phyloP scores from a whole-genome alignment of 1,139 yeast species.

The Kodamaea arcana region DNA sequence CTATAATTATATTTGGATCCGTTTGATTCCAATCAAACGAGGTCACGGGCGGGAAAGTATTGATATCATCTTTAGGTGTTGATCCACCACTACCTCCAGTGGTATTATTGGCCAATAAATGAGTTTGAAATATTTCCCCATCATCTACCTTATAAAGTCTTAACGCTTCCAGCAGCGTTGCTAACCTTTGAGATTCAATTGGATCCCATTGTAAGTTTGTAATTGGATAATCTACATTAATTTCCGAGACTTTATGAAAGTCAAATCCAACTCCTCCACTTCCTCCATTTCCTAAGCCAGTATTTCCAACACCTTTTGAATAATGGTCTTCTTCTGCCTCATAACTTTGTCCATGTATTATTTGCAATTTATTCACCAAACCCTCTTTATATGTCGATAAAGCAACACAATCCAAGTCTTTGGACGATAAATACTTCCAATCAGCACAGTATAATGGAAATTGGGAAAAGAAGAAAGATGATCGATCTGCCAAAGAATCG shows the following conservation, averaged over 20 bases:
- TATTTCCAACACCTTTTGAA: constrained; percentile 18
- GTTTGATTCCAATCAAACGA: constrained; percentile 88
- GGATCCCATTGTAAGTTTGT: constrained; percentile 79
- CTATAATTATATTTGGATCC: constrained; percentile 69
- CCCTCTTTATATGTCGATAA: constrained; percentile 72
- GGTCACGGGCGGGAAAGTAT: constrained; percentile 75
- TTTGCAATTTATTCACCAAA: constrained; percentile 50
- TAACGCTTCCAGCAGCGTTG: constrained; percentile 69
- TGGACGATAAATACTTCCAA: constrained; percentile 49
- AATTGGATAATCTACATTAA: constrained; percentile 57
- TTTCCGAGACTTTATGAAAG: constrained; percentile 50
- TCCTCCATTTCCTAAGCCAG: no score
- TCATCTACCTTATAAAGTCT: constrained; percentile 56
- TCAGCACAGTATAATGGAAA: constrained; percentile 66
- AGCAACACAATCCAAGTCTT: constrained; percentile 52
- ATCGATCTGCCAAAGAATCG: constrained; percentile 22
- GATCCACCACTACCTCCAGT: constrained; percentile 13
- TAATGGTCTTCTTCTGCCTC: constrained; percentile 2
- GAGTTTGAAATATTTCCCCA: constrained; percentile 35
- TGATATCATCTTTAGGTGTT: constrained; percentile 27
- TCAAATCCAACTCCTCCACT: constrained; percentile 34
- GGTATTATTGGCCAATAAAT: constrained; percentile 39
- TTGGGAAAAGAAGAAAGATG: constrained; percentile 56
- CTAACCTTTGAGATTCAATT: constrained; percentile 39
- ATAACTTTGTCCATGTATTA: constrained; percentile 40